Base-by-base conservation (phyloP, 495 filamentous ascomycete species). In the Viridothelium virens region DNA sequence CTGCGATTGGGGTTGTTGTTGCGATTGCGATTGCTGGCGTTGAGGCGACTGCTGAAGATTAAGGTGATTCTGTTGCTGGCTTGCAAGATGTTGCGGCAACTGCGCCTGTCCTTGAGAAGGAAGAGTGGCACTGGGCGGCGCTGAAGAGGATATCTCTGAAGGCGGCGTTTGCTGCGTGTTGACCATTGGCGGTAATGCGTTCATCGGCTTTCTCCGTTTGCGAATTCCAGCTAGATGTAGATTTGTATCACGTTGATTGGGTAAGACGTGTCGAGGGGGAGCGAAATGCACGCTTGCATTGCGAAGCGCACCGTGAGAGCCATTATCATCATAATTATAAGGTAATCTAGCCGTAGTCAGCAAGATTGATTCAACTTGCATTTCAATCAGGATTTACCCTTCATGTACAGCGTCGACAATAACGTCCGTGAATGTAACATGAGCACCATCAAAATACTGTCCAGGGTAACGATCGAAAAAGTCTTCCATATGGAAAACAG, bases 401-500 rank as follows among this genome's bases (percentile, higher is more conserved):
- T 74, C 71, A 64, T 70, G 70, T 34, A 72, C 50, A 31, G 68
- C 50, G n/a, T 76, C 74, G 11, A 71, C 50, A 44, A 66, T 66
- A 38, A 78, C 66, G 18, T 78, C 76, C 18, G 63, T 64, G 67
- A 78, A 77, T n/a, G 79, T 76, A 14, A 85, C 77, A 70, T 86
- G 81, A 1, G 81, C 78, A 39, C 81, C 80, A 67, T 86, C 83
- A 56, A 85, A 76, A 1, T 73, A 71, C 41, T 80, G 69, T 10
- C 80, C 82, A 0, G 80, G 79, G 71, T 95, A 95, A 31, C 91
- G 83, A 70, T 92, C 89, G 71, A 92, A 87, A 74, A 95, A 95
- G 69, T 92, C 90, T 68, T 95, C 91, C 3, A 92, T 82, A 65
- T 91, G 88, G 70, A 92, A 93, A 16, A 88, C 87, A 0, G 90